Evolutionary conservation across 2,329 filamentous ascomycete species (phyloP), one percentile per base, ranked within the genome.

Genomic region (Basipetospora chlamydospora): DNA sequence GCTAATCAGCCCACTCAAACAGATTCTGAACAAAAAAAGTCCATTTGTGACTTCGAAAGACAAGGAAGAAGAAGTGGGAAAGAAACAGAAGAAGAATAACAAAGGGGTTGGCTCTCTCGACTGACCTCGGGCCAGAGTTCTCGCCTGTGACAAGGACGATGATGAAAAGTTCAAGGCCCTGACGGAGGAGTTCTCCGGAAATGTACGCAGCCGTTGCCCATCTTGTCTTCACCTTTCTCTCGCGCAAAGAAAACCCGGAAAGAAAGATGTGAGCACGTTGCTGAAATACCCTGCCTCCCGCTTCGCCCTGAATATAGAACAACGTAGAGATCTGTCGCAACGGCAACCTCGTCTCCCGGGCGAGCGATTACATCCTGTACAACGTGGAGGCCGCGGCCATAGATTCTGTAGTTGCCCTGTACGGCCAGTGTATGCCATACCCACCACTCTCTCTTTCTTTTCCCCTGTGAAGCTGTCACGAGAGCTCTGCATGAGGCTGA

Each of bases 291-390:
- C 47, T 53, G 41, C 56, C 49, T 54, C 63, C n/a, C n/a, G n/a
- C n/a, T 63, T 76, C 87, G 38, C 37, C 12, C 28, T 32, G 33
- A 33, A 37, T 47, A 50, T 55, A 61, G 88, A 78, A 71, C 54
- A 77, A 77, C 65, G 67, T 98, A 66, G 77, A 82, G 59, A 90
- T 98, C 51, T 77, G 88, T 56, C 78, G 75, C 57, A 94, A 94
- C 72, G 92, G 92, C 49, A 87, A 96, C 63, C 72, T 88, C 57
- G 90, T 98, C 49, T 95, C 90, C 49, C 78, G 90, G 61, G 77
- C 79, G 59, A 95, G 87, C 77, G 88, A 96, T 69, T 96, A 87
- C 59, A 94, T 95, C 62, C 86, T 98, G 55, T 98, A 98, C 70
- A 93, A 82, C 60, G 90, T 98, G 58, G 88, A 96, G 61, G 90